These are phyloP conservation scores for Yamadazyma friedrichii DNA, from an alignment of 1,139 yeast species.

Conservation along the genomic window DNA sequence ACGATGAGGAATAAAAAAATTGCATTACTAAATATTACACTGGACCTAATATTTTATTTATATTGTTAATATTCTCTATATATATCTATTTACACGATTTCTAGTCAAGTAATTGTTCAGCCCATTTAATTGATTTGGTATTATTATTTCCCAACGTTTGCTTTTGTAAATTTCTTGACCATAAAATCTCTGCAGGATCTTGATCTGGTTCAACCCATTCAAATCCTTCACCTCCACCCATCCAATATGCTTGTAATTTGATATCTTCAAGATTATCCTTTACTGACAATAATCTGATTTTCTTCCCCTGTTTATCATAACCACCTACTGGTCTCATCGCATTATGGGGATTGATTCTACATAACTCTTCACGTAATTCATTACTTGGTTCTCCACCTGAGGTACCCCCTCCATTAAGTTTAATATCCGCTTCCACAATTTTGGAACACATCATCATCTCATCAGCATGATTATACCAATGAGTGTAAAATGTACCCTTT, in stretches of 20 bases:
- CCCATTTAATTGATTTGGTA: conserved; percentile 31
- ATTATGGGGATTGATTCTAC: conserved; percentile 28
- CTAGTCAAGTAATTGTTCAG: conserved; percentile 32
- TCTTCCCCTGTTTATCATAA: conserved; percentile 36
- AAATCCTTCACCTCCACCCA: conserved; percentile 71
- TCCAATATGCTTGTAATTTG: conserved; percentile 73
- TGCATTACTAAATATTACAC: neutral
- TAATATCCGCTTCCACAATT: conserved; percentile 64
- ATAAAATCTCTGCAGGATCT: conserved; percentile 68
- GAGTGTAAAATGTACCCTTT: conserved; percentile 62
- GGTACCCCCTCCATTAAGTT: conserved; percentile 44
- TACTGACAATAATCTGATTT: conserved; percentile 38
- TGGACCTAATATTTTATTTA: no score
- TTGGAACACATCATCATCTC: conserved; percentile 67
- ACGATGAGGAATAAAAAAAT: neutral
- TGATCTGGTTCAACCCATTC: conserved; percentile 82
- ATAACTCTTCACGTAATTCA: conserved; percentile 39
- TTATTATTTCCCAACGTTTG: conserved; percentile 19
- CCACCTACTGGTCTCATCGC: conserved; percentile 35
- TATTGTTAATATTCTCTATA: neutral
- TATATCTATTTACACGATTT: neutral
- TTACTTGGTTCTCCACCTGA: conserved; percentile 35
- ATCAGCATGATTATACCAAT: conserved; percentile 67
- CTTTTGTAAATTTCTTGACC: conserved; percentile 42
- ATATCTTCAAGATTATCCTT: conserved; percentile 52